Base-by-base conservation (phyloP, 768 basidiomycete species). In the Collybia sp. region DNA sequence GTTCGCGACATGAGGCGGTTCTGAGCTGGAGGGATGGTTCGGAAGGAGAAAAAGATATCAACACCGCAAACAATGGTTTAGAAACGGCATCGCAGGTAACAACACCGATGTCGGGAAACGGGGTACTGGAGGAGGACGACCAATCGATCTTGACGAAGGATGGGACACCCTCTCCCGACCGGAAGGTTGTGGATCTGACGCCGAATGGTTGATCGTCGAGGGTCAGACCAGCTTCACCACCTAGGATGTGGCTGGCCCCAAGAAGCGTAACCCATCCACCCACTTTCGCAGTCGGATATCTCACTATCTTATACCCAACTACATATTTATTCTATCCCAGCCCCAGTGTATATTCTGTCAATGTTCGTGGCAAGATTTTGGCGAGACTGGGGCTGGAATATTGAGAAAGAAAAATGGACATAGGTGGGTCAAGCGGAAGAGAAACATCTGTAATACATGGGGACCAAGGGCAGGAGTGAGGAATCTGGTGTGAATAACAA, bases 191-290 rank as follows among this genome's bases (percentile, higher is more conserved):
- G 82, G 83, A 82, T 82, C 79, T 80, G 88, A 91, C 81, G 63
- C 89, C 86, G 89, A 93, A 91, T 92, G 90, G 88, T 58, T 92
- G 58, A 83, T 91, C 19, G 73, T 91, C 25, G 74, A 79, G 49
- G 74, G 78, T 42, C 48, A 57, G 40, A 32, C n/a, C n/a, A n/a
- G 33, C 10, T 37, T 10, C 34, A 19, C 36, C 18, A 25, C 25
- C 25, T 8, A 25, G 25, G 3, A 25, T 25, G 3, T 25, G 4
- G 25, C 8, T 25, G 25, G 25, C 25, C 20, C 36, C 37, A 46
- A 31, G 18, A 20, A 17, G 32, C 43, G 44, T 11, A 32, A 45
- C 25, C 25, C 25, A 25, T 8, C 25, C 25, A 25, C 25, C 25
- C 25, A 25, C 8, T 25, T 25, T 25, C 8, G 25, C 25, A 3